These are phyloP conservation scores for Volvariella volvacea DNA, from an alignment of 1,284 basidiomycete genomes.

Conservation along the genomic window DNA sequence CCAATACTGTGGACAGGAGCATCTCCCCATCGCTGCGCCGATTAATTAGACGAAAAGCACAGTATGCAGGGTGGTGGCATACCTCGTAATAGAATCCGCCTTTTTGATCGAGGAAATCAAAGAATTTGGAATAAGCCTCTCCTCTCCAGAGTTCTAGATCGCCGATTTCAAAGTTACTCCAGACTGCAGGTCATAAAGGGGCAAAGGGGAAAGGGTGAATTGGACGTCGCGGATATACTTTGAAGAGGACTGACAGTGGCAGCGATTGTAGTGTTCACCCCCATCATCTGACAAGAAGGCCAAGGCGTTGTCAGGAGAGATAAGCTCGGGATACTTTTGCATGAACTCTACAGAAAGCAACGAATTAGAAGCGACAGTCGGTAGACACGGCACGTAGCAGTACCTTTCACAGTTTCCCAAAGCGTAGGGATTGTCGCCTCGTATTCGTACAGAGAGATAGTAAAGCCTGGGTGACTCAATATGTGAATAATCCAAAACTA, in stretches of 20 bases:
- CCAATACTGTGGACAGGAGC: conserved; percentile 88
- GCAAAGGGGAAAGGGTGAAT: background rate
- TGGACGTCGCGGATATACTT: too few species aligned
- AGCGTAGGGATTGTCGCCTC: conserved; percentile 81
- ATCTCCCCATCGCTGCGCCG: conserved; percentile 77
- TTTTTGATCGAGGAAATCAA: conserved; percentile 74
- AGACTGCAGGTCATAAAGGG: conserved; percentile 42
- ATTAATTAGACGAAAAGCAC: background rate
- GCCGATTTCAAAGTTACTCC: conserved; percentile 90
- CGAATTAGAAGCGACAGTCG: background rate
- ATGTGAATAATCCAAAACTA: background rate
- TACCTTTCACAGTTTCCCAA: conserved; percentile 72
- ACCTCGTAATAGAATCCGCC: conserved; percentile 95
- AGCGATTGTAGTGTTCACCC: conserved; percentile 77
- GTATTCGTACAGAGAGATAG: conserved; percentile 82
- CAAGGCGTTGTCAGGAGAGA: conserved; percentile 74
- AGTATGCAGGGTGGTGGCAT: background rate
- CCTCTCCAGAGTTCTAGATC: conserved; percentile 79
- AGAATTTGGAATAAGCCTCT: conserved; percentile 81
- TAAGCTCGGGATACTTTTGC: conserved; percentile 56
- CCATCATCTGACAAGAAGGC: conserved; percentile 78
- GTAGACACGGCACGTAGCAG: background rate
- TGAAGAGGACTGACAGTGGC: conserved; percentile 84
- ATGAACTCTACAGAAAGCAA: conserved; percentile 58
- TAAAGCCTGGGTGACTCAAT: conserved; percentile 52